Base-by-base conservation (phyloP, 257 asterid genomes). In the Verbascum thapsus region DNA sequence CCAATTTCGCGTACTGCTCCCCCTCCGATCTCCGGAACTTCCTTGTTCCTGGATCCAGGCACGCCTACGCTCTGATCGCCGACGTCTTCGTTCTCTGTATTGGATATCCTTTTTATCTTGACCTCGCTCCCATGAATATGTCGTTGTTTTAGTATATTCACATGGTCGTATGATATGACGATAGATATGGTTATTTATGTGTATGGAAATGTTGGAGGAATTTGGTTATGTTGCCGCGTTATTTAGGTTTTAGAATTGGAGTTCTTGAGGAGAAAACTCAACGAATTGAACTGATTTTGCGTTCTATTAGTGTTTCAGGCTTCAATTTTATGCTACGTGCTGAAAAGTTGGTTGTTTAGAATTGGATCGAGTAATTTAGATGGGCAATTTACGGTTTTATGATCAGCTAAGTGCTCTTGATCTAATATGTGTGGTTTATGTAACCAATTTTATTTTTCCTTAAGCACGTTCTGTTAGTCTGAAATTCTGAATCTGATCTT, bases 1-100 rank as follows among this genome's bases (percentile, higher is more conserved):
- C 95, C 18, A 94, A 94, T 69, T 75, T 80, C 64, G 96, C 96
- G 55, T 94, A 81, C 67, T 83, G 91, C 72, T 80, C 88, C 8
- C 83, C 88, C 1, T 26, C 81, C 66, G 98, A 94, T 90, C 79
- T 83, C 74, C 80, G 82, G 4, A 80, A 70, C 63, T 90, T 87
- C 83, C 22, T 79, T 40, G 80, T 76, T 1, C 86, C 90, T 56
- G 95, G 89, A 82, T 79, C 95, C 48, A 70, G 71, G 30, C 59
- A 70, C 50, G 89, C 92, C 20, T 84, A 71, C 64, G 99, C 82
- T 42, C 56, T 68, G 67, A 44, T 90, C 62, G 85, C 77, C 60
- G 92, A 94, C 64, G 81, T 73, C 4, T 83, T 83, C 44, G 95
- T 94, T 49, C 99, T 94, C 32, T 74, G 89, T 26, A 13, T 94